Conservation (phyloP, 208 protist species). For the Acanthamoeba pearcei region DNA sequence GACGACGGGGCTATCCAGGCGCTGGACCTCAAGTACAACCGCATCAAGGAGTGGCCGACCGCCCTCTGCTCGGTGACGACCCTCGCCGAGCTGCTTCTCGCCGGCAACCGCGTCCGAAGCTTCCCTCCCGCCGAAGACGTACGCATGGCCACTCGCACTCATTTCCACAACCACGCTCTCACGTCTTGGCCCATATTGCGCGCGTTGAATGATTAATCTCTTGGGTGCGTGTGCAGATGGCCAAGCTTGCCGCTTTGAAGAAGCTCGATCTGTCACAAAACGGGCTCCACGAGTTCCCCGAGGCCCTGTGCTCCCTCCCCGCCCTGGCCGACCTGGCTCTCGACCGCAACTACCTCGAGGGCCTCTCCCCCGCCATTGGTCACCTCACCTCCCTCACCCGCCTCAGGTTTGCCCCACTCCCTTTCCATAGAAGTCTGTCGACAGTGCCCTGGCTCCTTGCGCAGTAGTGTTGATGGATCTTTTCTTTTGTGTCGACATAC, state of each 20-base stretch:
- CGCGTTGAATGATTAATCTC: background rate
- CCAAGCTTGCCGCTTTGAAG: background rate
- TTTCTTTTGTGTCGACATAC: background rate
- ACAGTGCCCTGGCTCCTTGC: background rate
- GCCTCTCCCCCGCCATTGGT: constrained; percentile 3
- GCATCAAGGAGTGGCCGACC: constrained; percentile 13
- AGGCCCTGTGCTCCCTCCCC: constrained; percentile 42
- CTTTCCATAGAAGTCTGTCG: background rate
- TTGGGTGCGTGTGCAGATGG: background rate
- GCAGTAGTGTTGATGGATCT: background rate
- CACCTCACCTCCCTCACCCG: constrained; percentile 35
- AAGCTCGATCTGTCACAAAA: constrained; percentile 69
- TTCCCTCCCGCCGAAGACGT: constrained; percentile 28
- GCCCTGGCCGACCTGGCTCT: constrained; percentile 46
- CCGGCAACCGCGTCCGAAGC: constrained; percentile 46
- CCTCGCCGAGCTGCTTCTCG: constrained; percentile 30
- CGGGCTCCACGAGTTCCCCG: constrained; percentile 33
- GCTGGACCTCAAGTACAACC: constrained; percentile 73
- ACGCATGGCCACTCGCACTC: background rate
- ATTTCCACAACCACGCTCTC: too few species aligned
- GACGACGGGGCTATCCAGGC: background rate
- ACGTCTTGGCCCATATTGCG: too few species aligned
- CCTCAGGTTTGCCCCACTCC: constrained; percentile 13
- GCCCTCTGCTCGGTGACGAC: constrained; percentile 24
- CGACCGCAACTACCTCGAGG: constrained; percentile 49